Conservation (phyloP, 2,329 filamentous ascomycete genomes). For the Myriangium duriaei region DNA sequence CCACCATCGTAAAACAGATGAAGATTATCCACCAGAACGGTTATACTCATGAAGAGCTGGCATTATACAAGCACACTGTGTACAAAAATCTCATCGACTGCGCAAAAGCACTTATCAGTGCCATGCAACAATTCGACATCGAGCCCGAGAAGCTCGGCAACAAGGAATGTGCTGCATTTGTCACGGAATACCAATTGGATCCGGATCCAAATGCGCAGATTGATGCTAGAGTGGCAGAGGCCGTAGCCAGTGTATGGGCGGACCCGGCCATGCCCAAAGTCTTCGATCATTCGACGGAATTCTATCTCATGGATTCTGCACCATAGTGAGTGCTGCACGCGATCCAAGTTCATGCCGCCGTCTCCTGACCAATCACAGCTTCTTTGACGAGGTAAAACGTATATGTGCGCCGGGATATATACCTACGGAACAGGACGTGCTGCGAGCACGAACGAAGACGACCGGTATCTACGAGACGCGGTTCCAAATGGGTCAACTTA, state of each 20-base stretch:
- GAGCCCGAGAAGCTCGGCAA: conserved; percentile 61
- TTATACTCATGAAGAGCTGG: conserved; percentile 86
- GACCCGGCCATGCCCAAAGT: conserved; percentile 72
- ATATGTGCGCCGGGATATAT: conserved; percentile 79
- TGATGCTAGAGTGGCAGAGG: conserved; percentile 66
- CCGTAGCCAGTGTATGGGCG: conserved; percentile 78
- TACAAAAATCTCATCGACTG: conserved; percentile 98
- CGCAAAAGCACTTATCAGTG: conserved; percentile 80
- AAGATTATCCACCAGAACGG: conserved; percentile 99
- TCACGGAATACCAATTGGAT: conserved; percentile 80
- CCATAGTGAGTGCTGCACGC: conserved; percentile 70
- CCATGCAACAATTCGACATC: conserved; percentile 85
- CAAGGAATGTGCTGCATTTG: conserved; percentile 61
- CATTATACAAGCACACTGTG: conserved; percentile 87
- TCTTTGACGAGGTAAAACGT: conserved; percentile 83
- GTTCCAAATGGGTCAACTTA: conserved; percentile 96
- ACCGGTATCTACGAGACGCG: conserved; percentile 98
- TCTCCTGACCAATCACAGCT: conserved; percentile 45
- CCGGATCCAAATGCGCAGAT: conserved; percentile 79
- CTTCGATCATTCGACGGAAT: conserved; percentile 91
- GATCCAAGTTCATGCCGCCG: too few relatives aligned
- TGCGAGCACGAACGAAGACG: conserved; percentile 92
- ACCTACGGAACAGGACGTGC: conserved; percentile 85
- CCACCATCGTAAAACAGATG: conserved; percentile 99
- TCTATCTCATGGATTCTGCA: conserved; percentile 98